These are phyloP conservation scores for Triadica sebifera DNA, from an alignment of 345 rosid genomes.

Conservation along the genomic window DNA sequence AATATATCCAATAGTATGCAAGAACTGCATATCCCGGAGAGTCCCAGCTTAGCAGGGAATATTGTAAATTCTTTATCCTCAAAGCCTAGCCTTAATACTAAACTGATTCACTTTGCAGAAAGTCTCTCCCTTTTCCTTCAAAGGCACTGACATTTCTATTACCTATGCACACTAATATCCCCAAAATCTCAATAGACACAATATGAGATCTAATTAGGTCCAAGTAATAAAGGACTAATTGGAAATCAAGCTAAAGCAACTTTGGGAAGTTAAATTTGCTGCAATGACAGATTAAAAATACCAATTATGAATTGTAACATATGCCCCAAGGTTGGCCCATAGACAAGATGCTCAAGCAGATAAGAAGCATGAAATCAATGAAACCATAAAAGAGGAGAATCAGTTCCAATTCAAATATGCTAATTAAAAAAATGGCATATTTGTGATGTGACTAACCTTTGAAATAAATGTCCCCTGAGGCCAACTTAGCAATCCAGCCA, in stretches of 20 bases:
- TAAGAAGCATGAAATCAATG: no score
- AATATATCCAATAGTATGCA: not conserved
- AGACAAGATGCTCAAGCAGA: no score
- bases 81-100: not conserved
- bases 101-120: not conserved
- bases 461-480: conserved; percentile 97
- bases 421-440: not conserved
- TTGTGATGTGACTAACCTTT: conserved; percentile 46
- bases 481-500: conserved; percentile 92
- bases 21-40: not conserved
- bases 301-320: not conserved
- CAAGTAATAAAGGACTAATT: not conserved
- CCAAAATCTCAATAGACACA: not conserved
- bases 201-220: not conserved
- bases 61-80: not conserved
- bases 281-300: not conserved
- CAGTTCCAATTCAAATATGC: not conserved
- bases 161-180: not conserved
- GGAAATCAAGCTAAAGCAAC: not conserved
- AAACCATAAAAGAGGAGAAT: no score
- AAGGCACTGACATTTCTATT: not conserved
- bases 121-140: not conserved
- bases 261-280: not conserved
- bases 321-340: no score
- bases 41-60: not conserved